Conservation (phyloP, 1,139 yeast genomes). For the Lodderomyces elongisporus region DNA sequence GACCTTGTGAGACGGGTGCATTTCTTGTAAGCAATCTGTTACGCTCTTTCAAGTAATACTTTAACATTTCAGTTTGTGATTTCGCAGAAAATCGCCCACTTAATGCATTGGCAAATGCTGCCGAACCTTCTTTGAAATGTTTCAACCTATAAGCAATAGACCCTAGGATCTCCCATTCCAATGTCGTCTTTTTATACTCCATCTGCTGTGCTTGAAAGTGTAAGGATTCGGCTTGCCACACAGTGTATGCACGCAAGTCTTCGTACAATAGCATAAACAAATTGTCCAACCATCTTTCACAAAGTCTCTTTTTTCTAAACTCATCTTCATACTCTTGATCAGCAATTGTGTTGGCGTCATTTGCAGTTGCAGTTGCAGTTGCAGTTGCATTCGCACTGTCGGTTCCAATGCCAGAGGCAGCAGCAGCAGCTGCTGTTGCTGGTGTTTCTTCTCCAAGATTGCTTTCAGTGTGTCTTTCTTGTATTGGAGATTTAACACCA, state of each 20-base stretch:
- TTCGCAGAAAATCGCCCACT: constrained; percentile 76
- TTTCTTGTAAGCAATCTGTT: constrained; percentile 31
- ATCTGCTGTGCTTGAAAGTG: constrained; percentile 66
- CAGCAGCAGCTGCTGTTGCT: constrained; percentile 2
- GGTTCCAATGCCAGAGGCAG: not conserved
- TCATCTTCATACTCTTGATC: constrained; percentile 28
- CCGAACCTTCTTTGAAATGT: constrained; percentile 74
- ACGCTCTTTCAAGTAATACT: constrained; percentile 52
- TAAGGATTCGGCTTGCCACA: constrained; percentile 84
- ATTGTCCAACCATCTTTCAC: constrained; percentile 94
- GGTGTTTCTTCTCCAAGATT: not conserved
- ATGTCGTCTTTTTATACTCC: constrained; percentile 70
- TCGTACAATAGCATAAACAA: constrained; percentile 83
- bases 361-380: not conserved
- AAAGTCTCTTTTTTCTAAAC: constrained; percentile 70
- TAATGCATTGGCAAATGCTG: constrained; percentile 77
- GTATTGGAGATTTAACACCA: constrained; percentile 36
- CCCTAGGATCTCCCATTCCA: constrained; percentile 94
- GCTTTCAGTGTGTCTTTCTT: constrained; percentile 9
- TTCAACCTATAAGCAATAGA: constrained; percentile 72
- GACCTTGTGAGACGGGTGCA: constrained; percentile 11
- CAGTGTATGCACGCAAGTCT: constrained; percentile 77
- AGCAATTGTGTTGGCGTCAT: constrained; percentile 1
- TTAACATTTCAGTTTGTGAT: constrained; percentile 71
- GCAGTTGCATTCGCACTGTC: not conserved